phyloP scores from a whole-genome alignment of 2,329 filamentous ascomycete species.

The Dothistroma pini region DNA sequence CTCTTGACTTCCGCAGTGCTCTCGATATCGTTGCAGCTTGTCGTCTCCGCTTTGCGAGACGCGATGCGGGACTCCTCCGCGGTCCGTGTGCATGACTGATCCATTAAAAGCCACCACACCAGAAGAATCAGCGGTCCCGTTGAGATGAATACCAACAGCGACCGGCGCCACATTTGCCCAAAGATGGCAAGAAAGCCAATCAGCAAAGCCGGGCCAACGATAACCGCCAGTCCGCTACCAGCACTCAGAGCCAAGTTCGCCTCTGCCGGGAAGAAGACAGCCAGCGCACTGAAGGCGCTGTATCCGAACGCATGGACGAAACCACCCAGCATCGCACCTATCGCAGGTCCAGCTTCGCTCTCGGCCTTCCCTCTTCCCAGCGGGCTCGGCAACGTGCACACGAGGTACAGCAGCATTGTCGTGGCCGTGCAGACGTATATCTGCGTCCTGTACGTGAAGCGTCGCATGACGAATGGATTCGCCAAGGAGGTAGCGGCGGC shows the following conservation, averaged over 20 bases:
- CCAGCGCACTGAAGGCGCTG: neutral
- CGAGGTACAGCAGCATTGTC: neutral
- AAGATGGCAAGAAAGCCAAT: neutral
- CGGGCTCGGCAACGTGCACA: neutral
- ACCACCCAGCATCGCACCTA: neutral
- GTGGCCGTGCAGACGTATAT: neutral
- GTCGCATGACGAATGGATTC: neutral
- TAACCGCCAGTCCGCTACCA: neutral
- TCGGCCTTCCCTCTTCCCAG: neutral
- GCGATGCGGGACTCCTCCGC: neutral
- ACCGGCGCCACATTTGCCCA: neutral
- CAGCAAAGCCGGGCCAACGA: neutral
- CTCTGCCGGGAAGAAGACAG: neutral
- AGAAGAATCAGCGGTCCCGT: neutral
- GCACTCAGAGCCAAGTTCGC: neutral
- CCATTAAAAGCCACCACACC: neutral
- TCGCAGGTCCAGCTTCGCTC: neutral
- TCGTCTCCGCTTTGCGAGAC: neutral
- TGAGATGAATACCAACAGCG: neutral
- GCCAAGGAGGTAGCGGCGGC: neutral
- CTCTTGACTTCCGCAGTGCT: neutral
- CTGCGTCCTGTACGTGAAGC: neutral
- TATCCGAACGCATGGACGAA: neutral
- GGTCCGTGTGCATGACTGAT: neutral
- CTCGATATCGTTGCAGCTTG: neutral